phyloP scores from a whole-genome alignment of 2,329 filamentous ascomycete species.

The Akanthomyces uredinophilus region DNA sequence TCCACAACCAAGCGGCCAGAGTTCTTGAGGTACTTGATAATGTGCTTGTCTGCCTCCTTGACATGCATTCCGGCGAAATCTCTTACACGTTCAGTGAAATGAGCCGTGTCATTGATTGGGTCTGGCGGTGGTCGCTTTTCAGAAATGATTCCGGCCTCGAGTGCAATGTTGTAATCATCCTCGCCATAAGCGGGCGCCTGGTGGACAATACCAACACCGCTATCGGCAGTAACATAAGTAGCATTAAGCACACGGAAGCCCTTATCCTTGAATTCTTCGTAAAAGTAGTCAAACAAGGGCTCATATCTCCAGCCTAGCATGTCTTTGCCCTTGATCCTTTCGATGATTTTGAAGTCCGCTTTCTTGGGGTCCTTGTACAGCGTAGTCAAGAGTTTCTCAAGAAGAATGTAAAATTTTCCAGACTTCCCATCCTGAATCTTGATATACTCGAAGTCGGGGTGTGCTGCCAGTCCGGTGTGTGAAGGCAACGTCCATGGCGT shows the following conservation, averaged over 20 bases:
- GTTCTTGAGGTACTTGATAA: conserved; percentile 82
- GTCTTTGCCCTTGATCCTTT: conserved; percentile 74
- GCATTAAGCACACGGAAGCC: conserved; percentile 81
- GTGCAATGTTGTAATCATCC: conserved; percentile 84
- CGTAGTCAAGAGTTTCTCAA: conserved; percentile 74
- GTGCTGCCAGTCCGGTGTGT: conserved; percentile 69
- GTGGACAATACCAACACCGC: conserved; percentile 91
- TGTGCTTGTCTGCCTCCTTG: conserved; percentile 86
- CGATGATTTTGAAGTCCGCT: conserved; percentile 80
- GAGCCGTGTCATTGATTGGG: conserved; percentile 79
- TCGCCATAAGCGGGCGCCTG: conserved; percentile 92
- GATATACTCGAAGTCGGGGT: conserved; percentile 81
- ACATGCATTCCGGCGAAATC: conserved; percentile 87
- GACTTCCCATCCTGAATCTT: conserved; percentile 80
- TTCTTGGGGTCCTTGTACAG: conserved; percentile 96
- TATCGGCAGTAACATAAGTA: conserved; percentile 80
- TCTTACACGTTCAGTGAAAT: conserved; percentile 69
- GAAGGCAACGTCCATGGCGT: conserved; percentile 83
- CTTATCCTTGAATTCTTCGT: conserved; percentile 78
- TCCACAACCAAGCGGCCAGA: conserved; percentile 75
- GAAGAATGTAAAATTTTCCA: conserved; percentile 76
- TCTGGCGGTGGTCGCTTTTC: conserved; percentile 78
- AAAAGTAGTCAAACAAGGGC: conserved; percentile 85
- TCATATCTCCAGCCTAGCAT: conserved; percentile 87
- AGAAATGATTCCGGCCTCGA: conserved; percentile 70